Base-by-base conservation (phyloP, 2,329 filamentous ascomycete species). In the Hysterium pulicare region DNA sequence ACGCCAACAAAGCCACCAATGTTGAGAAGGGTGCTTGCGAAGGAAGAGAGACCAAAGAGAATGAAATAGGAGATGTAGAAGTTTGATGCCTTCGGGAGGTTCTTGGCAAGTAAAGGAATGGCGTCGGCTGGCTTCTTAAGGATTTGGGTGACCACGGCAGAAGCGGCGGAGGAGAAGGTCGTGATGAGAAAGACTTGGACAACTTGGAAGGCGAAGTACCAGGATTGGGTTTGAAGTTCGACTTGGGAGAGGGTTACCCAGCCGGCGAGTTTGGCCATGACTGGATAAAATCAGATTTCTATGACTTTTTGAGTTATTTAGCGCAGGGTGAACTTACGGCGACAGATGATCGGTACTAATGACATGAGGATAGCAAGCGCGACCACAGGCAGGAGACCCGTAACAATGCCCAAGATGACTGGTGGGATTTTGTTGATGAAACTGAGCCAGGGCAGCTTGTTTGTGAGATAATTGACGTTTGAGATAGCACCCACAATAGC, bases 61-160 rank as follows among this genome's bases (percentile, higher is more conserved):
- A 97, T 81, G 54, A 98, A 94, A 71, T 96, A 98, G 1, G 84
- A 88, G 38, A 97, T 84, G 69, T 96, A 98, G 67, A 97, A 93
- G 71, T 95, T 97, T 52, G 90, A 93, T 0, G 89, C 83, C 48
- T 81, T 85, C 17, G 93, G 93, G 5, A 98, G 73, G 46, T 88
- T 86, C 13, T 73, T 58, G 0, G 90, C 83, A 3, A 95, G 75
- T 23, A 94, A 70, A 0, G 62, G 70, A 0, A 88, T 79, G 9
- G 79, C 80, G 0, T 66, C 67, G 2, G 70, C 62, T 0, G 90
- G 89, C 2, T 88, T 52, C 0, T 81, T 15, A 16, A 83, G 71
- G 31, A 94, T 82, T 7, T 79, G 49, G 24, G 58, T 49, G 30
- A 67, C 59, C 16, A 63, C 62, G 10, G 84, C 77, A 1, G 88